Percentiles rank a stretch among this genome's conserved stretches.
These are phyloP conservation scores for Rhodotorula sp. DNA, from an alignment of 1,284 basidiomycete genomes.

Conservation along the genomic window DNA sequence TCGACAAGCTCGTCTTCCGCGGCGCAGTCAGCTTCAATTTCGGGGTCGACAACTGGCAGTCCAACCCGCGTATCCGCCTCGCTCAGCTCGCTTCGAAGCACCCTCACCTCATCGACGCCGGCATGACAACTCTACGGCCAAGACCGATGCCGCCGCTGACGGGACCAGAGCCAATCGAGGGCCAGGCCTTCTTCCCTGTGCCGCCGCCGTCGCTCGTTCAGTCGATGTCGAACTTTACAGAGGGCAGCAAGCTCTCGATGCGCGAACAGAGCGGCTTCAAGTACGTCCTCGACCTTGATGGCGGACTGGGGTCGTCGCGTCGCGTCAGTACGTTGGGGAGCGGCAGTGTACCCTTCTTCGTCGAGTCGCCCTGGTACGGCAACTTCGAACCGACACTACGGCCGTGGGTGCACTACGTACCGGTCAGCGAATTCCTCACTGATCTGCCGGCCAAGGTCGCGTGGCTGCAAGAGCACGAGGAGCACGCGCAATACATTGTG, in stretches of 20 bases:
- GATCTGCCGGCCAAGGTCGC: slow-evolving; percentile 2
- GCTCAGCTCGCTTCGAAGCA: not conserved
- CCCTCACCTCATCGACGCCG: slow-evolving; percentile 2
- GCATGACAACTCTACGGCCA: not conserved
- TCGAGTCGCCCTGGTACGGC: slow-evolving; percentile 2
- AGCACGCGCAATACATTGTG: not conserved
- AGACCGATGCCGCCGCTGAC: slow-evolving; percentile 5
- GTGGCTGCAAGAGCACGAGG: slow-evolving; percentile 4
- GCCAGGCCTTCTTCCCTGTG: not conserved
- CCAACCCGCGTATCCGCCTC: slow-evolving; percentile 2
- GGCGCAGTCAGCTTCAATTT: slow-evolving; percentile 1
- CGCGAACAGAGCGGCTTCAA: slow-evolving; percentile 3
- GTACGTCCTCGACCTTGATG: slow-evolving; percentile 6
- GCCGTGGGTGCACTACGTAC: slow-evolving; percentile 6
- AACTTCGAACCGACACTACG: not conserved
- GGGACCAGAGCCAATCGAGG: too few species aligned
- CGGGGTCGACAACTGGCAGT: slow-evolving; percentile 5
- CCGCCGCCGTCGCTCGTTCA: not conserved
- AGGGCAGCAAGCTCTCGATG: not conserved
- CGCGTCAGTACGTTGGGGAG: not conserved
- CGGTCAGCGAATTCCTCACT: slow-evolving; percentile 1
- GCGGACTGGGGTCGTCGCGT: slow-evolving; percentile 7
- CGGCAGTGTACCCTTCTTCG: slow-evolving; percentile 3
- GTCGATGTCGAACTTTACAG: not conserved
- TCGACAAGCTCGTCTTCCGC: slow-evolving; percentile 10